phyloP scores from a whole-genome alignment of 2,329 filamentous ascomycete genomes.

The Alternaria postmessia region DNA sequence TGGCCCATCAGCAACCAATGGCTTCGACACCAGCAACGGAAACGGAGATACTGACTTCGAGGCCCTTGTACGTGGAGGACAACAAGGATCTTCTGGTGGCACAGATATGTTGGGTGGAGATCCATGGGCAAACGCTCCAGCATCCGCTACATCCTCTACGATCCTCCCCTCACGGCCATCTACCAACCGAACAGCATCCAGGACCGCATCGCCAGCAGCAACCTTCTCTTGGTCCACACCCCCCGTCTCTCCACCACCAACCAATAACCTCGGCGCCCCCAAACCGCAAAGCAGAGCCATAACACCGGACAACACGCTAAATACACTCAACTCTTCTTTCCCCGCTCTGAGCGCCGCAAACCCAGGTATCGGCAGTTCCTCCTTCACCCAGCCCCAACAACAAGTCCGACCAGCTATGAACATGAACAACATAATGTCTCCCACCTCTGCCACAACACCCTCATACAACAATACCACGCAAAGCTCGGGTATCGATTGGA shows the following conservation, averaged over 20 bases:
- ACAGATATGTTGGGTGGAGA: conserved; percentile 54
- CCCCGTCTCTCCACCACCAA: conserved; percentile 47
- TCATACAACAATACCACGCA: conserved; percentile 30
- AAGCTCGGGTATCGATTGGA: conserved; percentile 41
- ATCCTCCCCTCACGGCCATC: conserved; percentile 43
- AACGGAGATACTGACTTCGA: conserved; percentile 82
- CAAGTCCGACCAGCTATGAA: conserved; percentile 44
- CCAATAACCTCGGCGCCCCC: conserved; percentile 33
- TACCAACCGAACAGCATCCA: conserved; percentile 35
- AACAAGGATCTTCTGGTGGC: conserved; percentile 47
- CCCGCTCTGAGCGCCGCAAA: conserved; percentile 48
- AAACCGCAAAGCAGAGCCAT: conserved; percentile 55
- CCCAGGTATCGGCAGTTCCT: conserved; percentile 41
- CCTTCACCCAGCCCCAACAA: conserved; percentile 52
- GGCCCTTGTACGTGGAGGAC: conserved; percentile 81
- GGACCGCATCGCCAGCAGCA: conserved; percentile 45
- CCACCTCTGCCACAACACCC: conserved; percentile 28
- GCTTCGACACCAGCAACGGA: conserved; percentile 63
- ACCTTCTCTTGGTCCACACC: conserved; percentile 58
- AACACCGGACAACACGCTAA: conserved; percentile 61
- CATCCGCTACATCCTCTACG: conserved; percentile 42
- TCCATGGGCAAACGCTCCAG: conserved; percentile 52
- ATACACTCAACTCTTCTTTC: conserved; percentile 47
- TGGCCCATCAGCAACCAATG: conserved; percentile 61
- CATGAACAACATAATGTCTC: conserved; percentile 44